Conservation (phyloP, 192 early-diverging fungal genomes). For the Backusella psychrophila region DNA sequence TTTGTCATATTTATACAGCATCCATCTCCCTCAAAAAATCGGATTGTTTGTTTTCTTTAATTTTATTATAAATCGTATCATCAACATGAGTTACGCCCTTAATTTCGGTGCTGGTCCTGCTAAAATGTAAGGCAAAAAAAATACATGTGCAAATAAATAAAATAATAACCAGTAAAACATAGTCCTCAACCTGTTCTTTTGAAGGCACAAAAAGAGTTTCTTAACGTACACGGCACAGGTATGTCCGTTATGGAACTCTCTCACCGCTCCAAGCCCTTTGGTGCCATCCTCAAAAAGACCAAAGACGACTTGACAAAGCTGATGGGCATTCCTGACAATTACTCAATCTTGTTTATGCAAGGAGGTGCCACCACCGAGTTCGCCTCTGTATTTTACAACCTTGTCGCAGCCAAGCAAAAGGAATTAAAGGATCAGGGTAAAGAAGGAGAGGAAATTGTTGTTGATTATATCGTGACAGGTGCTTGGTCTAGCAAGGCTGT, state of each 20-base stretch:
- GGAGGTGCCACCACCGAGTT: constrained; percentile 95
- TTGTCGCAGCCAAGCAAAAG: constrained; percentile 61
- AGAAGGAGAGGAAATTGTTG: constrained; percentile 45
- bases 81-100: constrained; percentile 41
- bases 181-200: constrained; percentile 76
- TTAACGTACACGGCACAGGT: constrained; percentile 80
- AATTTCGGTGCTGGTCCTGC: constrained; percentile 94
- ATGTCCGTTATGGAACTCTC: constrained; percentile 96
- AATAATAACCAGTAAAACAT: neutral
- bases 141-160: neutral
- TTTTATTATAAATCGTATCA: neutral
- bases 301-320: constrained; percentile 69
- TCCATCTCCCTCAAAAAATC: neutral
- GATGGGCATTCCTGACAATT: constrained; percentile 85
- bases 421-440: constrained; percentile 21
- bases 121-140: constrained; percentile 49
- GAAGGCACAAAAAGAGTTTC: constrained; percentile 78
- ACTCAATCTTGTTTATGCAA: constrained; percentile 92
- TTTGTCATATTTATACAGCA: constrained; percentile 1
- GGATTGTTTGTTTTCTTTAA: neutral
- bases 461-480: constrained; percentile 92
- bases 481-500: constrained; percentile 87
- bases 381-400: constrained; percentile 85
- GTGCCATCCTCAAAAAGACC: constrained; percentile 68
- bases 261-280: constrained; percentile 87